Conservation (phyloP, 352 stramenopile genomes). For the Phytophthora pisi region DNA sequence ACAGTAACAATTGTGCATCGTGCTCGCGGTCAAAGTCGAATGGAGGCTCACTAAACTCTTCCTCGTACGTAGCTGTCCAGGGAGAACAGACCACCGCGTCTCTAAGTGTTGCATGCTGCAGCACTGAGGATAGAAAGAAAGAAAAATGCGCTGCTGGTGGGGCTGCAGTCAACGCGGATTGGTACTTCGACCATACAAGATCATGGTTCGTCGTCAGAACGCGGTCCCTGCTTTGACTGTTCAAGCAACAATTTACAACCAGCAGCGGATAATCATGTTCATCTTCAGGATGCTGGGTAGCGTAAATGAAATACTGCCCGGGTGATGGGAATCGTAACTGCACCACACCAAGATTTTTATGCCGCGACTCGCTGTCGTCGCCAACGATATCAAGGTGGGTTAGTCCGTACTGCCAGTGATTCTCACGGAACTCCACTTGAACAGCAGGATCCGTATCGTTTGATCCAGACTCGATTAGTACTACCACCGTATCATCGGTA, state of each 20-base stretch:
- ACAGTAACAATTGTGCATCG: constrained; percentile 12
- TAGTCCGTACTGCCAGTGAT: constrained; percentile 17
- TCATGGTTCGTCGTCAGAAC: constrained; percentile 17
- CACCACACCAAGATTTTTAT: constrained; percentile 11
- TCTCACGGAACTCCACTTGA: constrained; percentile 23
- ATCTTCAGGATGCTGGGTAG: constrained; percentile 3
- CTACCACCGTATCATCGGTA: constrained; percentile 14
- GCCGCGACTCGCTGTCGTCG: not conserved
- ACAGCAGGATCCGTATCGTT: constrained; percentile 13
- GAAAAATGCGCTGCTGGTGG: constrained; percentile 22
- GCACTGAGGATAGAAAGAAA: constrained; percentile 28
- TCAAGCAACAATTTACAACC: constrained; percentile 20
- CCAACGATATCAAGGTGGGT: constrained; percentile 19
- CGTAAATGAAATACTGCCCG: constrained; percentile 25
- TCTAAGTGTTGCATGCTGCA: constrained; percentile 15
- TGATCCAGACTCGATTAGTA: constrained; percentile 20
- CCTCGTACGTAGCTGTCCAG: constrained; percentile 16
- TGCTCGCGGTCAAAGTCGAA: constrained; percentile 34
- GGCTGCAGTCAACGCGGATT: constrained; percentile 9
- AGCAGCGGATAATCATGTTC: constrained; percentile 10
- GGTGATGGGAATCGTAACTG: constrained; percentile 23
- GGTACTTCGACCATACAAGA: constrained; percentile 24
- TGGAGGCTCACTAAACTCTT: constrained; percentile 2
- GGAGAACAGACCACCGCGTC: constrained; percentile 24
- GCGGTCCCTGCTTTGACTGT: constrained; percentile 7